phyloP scores from a whole-genome alignment of 257 asterid genomes.

The Lavandula angustifolia region DNA sequence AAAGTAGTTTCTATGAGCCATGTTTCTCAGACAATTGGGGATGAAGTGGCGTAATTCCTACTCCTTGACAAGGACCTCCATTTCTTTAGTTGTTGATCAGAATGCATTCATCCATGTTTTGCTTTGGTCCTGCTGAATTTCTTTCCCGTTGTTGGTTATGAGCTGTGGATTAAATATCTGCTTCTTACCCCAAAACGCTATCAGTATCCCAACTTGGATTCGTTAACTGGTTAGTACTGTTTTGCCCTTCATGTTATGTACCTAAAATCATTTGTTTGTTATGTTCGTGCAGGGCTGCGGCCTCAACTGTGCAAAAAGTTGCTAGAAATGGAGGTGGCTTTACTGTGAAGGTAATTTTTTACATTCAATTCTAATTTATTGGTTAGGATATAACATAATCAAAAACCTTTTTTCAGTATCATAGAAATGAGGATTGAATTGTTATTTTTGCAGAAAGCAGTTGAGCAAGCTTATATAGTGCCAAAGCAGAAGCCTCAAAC shows the following conservation, averaged over 20 bases:
- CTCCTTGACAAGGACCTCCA: conserved; percentile 25
- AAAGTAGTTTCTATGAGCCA: conserved; percentile 24
- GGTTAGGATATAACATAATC: neutral
- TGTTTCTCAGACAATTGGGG: conserved; percentile 19
- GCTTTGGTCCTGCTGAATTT: conserved; percentile 31
- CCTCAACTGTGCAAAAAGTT: conserved; percentile 42
- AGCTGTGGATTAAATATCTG: conserved; percentile 24
- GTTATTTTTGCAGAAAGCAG: conserved; percentile 45
- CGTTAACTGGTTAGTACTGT: conserved; percentile 29
- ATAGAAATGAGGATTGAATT: neutral
- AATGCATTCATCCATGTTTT: conserved; percentile 12
- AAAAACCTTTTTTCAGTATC: neutral
- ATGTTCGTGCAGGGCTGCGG: conserved; percentile 58
- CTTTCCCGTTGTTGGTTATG: conserved; percentile 28
- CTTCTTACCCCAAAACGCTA: conserved; percentile 16
- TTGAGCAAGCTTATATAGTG: conserved; percentile 39
- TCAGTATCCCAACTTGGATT: conserved; percentile 22
- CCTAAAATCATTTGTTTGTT: conserved; percentile 39
- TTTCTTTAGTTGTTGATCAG: conserved; percentile 25
- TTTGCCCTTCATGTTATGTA: conserved; percentile 8
- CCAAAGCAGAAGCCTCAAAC: conserved; percentile 72
- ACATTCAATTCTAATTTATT: neutral
- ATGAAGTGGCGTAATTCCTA: conserved; percentile 16
- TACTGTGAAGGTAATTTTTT: conserved; percentile 51
- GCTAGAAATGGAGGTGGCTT: conserved; percentile 53